These are phyloP conservation scores for Lophium mytilinum DNA, from an alignment of 495 filamentous ascomycete genomes.

Conservation along the genomic window DNA sequence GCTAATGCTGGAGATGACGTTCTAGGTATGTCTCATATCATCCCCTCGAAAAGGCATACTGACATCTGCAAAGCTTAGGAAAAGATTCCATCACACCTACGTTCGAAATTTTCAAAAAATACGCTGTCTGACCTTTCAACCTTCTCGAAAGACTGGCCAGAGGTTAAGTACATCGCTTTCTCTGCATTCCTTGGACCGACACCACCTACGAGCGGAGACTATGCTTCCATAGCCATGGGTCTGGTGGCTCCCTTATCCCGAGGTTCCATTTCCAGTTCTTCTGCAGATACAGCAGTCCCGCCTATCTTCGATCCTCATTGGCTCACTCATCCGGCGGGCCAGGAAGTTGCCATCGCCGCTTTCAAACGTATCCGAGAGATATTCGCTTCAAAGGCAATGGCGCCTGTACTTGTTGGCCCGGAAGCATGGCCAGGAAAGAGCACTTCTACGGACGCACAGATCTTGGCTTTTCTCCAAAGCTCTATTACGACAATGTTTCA, in stretches of 20 bases:
- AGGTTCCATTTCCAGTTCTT: slow-evolving; percentile 4
- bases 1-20: neutral
- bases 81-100: too few relatives aligned
- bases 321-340: slow-evolving; percentile 2
- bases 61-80: neutral
- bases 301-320: neutral
- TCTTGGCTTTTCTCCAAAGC: slow-evolving; percentile 38
- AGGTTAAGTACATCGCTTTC: slow-evolving; percentile 4
- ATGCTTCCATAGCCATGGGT: neutral
- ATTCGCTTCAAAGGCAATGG: neutral
- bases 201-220: neutral
- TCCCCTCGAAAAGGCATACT: slow-evolving; percentile 12
- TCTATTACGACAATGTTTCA: slow-evolving; percentile 42
- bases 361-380: slow-evolving; percentile 4
- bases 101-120: slow-evolving; percentile 13
- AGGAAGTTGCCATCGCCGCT: slow-evolving; percentile 8
- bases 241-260: slow-evolving; percentile 6
- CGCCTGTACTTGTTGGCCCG: slow-evolving; percentile 32
- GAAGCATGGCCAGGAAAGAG: slow-evolving; percentile 41
- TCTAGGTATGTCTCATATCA: neutral
- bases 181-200: neutral
- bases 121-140: neutral
- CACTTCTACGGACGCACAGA: slow-evolving; percentile 43
- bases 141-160: slow-evolving; percentile 10
- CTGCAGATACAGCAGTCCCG: neutral